Percentiles rank a stretch among this genome's conserved stretches.
Evolutionary conservation across 768 basidiomycete species (phyloP).

Genomic region (Rhizopogon vesiculosus): DNA sequence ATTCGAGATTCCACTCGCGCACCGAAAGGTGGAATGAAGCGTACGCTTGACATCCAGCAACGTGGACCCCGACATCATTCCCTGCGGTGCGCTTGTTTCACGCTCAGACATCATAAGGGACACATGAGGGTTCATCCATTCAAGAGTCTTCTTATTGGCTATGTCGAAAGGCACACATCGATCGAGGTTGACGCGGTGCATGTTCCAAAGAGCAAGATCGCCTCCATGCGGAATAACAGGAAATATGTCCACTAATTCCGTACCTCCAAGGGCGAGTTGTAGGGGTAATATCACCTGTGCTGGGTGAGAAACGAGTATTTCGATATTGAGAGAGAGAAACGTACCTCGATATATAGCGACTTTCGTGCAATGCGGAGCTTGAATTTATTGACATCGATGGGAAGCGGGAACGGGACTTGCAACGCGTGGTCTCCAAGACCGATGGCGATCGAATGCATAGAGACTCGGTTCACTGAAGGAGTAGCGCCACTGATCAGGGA

Average conservation of each 20-base stretch:
- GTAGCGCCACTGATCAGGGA: slow-evolving; percentile 13
- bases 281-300: slow-evolving; percentile 19
- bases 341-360: slow-evolving; percentile 43
- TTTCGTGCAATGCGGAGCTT: slow-evolving; percentile 49
- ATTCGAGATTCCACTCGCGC: slow-evolving; percentile 18
- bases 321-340: background rate
- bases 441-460: slow-evolving; percentile 1
- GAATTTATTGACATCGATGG: slow-evolving; percentile 30
- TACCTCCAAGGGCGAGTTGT: slow-evolving; percentile 9
- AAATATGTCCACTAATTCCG: slow-evolving; percentile 20
- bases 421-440: slow-evolving; percentile 15
- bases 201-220: slow-evolving; percentile 24
- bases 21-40: slow-evolving; percentile 23
- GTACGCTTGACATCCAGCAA: slow-evolving; percentile 30
- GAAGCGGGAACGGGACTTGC: slow-evolving; percentile 37
- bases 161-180: slow-evolving; percentile 28
- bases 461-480: slow-evolving; percentile 12
- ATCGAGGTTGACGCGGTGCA: slow-evolving; percentile 36
- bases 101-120: slow-evolving; percentile 27
- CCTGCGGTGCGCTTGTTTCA: slow-evolving; percentile 20
- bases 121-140: slow-evolving; percentile 31
- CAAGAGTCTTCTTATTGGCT: slow-evolving; percentile 2
- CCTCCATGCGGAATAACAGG: slow-evolving; percentile 16
- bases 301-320: background rate
- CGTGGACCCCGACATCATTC: background rate